Base-by-base conservation (phyloP, 2,329 filamentous ascomycete genomes). In the Periconia macrospinosa region DNA sequence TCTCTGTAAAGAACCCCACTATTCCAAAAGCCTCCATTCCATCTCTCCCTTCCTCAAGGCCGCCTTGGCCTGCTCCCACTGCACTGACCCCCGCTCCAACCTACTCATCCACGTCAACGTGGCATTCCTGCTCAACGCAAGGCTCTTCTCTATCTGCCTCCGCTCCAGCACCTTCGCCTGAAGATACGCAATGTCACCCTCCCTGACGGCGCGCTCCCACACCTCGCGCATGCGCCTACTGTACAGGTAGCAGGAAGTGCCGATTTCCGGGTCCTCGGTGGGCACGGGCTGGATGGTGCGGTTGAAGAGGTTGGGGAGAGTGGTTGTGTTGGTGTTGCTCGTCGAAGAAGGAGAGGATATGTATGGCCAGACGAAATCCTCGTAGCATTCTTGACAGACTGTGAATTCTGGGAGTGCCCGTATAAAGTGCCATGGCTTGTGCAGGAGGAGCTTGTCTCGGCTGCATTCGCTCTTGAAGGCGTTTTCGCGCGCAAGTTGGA, bases 361-460 rank as follows among this genome's bases (percentile, higher is more conserved):
- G 47, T 85, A 78, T 1, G 92, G 91, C 73, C 83, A 85, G n/a
- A 96, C 84, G 1, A 91, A 83, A 19, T 91, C 86, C 15, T 90
- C 84, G 69, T 89, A 96, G 72, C 92, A 97, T 72, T 93, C 90
- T 59, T 89, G 86, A 73, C 92, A 97, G 3, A 96, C 87, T 1
- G 89, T 91, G 64, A 96, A 85, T 45, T 92, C 84, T 0, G 89
- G 90, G 0, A 95, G 76, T 14, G 83, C 79, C 1, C 89, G 85
- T 71, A 95, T 91, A 51, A 83, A 86, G 71, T 95, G 87, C 92
- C 92, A 97, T 40, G 81, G 77, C 13, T 80, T 82, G 50, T 85
- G 81, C n/a, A 78, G 72, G 2, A 88, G 74, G 5, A 85, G 79
- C n/a, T 79, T 82, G 67, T 89, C 85, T 33, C 85, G 81, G 18